phyloP scores from a whole-genome alignment of 2,329 filamentous ascomycete genomes.

The Thielaviopsis punctulata region DNA sequence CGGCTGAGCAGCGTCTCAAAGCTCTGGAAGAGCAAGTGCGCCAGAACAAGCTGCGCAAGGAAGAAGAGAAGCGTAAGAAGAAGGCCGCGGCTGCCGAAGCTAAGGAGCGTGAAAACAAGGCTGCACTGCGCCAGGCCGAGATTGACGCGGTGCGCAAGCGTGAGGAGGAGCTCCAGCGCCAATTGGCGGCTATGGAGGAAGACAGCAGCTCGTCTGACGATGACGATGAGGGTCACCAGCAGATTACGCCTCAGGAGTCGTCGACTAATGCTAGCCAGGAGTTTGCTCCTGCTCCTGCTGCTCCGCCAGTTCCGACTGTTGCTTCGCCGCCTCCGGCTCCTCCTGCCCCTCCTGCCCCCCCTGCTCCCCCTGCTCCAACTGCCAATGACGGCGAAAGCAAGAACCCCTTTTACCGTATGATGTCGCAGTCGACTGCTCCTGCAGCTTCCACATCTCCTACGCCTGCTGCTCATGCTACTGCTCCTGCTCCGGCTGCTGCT shows the following conservation, averaged over 20 bases:
- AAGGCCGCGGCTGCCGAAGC: constrained; percentile 75
- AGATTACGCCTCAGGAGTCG: constrained; percentile 46
- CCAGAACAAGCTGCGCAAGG: constrained; percentile 85
- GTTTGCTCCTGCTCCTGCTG: constrained; percentile 31
- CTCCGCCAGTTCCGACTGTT: constrained; percentile 28
- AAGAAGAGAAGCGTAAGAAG: constrained; percentile 85
- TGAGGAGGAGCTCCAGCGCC: constrained; percentile 74
- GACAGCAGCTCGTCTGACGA: constrained; percentile 60
- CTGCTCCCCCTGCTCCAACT: constrained; percentile 34
- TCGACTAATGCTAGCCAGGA: constrained; percentile 39
- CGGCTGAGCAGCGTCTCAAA: constrained; percentile 64
- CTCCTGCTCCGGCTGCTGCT: constrained; percentile 23
- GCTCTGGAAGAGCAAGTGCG: constrained; percentile 87
- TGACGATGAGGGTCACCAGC: constrained; percentile 62
- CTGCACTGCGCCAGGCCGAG: constrained; percentile 75
- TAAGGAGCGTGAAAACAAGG: constrained; percentile 71
- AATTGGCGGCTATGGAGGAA: constrained; percentile 60
- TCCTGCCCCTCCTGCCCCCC: constrained; percentile 23
- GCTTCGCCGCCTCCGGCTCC: constrained; percentile 37
- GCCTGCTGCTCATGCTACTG: constrained; percentile 26
- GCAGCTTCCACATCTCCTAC: constrained; percentile 17
- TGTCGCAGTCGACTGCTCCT: constrained; percentile 45
- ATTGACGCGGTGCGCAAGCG: constrained; percentile 81
- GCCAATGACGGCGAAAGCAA: constrained; percentile 59
- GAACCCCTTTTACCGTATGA: constrained; percentile 88